Percentiles rank a stretch among this genome's conserved stretches.
phyloP scores from a whole-genome alignment of 768 basidiomycete genomes.

The Hygrophorus pudorinus region DNA sequence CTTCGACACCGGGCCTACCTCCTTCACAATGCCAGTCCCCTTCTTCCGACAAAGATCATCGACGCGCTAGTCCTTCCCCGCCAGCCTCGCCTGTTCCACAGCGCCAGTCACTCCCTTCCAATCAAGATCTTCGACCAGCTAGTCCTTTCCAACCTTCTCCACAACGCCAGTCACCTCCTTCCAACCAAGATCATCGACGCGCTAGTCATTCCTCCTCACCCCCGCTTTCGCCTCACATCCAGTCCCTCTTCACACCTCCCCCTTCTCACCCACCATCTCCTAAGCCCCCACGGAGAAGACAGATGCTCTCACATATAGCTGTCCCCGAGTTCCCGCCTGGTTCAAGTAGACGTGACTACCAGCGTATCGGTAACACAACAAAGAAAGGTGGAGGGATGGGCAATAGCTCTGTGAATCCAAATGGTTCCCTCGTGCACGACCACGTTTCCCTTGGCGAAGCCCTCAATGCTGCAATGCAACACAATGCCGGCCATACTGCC shows the following conservation, averaged over 20 bases:
- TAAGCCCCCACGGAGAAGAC: neutral
- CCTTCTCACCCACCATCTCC: neutral
- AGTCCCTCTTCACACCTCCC: neutral
- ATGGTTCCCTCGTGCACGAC: neutral
- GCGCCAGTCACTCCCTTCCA: neutral
- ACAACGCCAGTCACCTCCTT: neutral
- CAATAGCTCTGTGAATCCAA: too few relatives aligned
- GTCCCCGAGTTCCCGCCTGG: conserved; percentile 2
- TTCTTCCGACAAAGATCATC: neutral
- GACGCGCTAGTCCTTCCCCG: neutral
- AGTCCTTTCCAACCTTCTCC: neutral
- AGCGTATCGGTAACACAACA: neutral
- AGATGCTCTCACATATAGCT: conserved; percentile 1
- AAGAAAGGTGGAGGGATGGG: too few relatives aligned
- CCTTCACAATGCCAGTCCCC: neutral
- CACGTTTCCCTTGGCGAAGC: conserved; percentile 1
- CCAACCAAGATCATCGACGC: neutral
- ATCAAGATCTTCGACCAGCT: neutral
- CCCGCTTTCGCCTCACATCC: neutral
- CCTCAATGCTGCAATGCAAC: neutral
- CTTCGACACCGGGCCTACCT: neutral
- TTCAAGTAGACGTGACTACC: neutral
- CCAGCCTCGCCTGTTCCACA: neutral
- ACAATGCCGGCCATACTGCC: neutral
- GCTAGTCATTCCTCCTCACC: neutral